These are phyloP conservation scores for Candida pseudoglaebosa DNA, from an alignment of 805 yeast species.

Conservation along the genomic window DNA sequence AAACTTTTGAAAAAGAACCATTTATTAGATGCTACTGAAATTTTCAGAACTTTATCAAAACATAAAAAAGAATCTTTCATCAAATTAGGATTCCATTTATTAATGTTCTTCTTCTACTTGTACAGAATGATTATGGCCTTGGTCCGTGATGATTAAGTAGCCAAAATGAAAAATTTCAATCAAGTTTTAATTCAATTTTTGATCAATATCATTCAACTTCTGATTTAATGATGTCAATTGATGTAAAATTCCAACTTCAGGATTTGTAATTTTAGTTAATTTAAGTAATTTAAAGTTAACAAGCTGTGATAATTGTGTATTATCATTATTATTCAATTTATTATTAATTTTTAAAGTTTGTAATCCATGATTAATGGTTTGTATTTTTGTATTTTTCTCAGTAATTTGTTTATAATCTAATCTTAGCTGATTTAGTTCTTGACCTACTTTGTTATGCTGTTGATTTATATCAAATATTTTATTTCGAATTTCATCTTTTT, in stretches of 20 bases:
- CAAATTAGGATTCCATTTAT: slow-evolving; percentile 85
- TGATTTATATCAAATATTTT: slow-evolving; percentile 27
- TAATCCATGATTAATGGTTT: slow-evolving; percentile 10
- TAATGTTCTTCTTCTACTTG: slow-evolving; percentile 92
- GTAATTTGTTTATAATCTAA: slow-evolving; percentile 14
- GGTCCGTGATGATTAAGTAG: slow-evolving; percentile 54
- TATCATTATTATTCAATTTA: no score
- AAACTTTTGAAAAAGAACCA: slow-evolving; percentile 78
- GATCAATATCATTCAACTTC: slow-evolving; percentile 17
- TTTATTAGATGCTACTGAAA: slow-evolving; percentile 93
- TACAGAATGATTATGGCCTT: slow-evolving; percentile 95
- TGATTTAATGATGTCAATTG: slow-evolving; percentile 21
- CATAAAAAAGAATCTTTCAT: slow-evolving; percentile 90
- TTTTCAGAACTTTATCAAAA: slow-evolving; percentile 87
- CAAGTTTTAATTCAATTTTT: slow-evolving; percentile 9
- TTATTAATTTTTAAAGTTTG: slow-evolving; percentile 1
- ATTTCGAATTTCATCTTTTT: slow-evolving; percentile 28
- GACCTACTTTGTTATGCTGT: slow-evolving; percentile 29
- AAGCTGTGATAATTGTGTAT: not conserved
- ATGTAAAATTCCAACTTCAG: slow-evolving; percentile 20
- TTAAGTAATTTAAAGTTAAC: slow-evolving; percentile 7
- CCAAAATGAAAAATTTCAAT: not conserved
- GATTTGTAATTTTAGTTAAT: slow-evolving; percentile 19
- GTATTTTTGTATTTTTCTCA: slow-evolving; percentile 14
- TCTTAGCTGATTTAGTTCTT: slow-evolving; percentile 27